Evolutionary conservation across 2,329 filamentous ascomycete species (phyloP), one percentile per base, ranked within the genome.

Genomic region (Mollisiaceae sp.): DNA sequence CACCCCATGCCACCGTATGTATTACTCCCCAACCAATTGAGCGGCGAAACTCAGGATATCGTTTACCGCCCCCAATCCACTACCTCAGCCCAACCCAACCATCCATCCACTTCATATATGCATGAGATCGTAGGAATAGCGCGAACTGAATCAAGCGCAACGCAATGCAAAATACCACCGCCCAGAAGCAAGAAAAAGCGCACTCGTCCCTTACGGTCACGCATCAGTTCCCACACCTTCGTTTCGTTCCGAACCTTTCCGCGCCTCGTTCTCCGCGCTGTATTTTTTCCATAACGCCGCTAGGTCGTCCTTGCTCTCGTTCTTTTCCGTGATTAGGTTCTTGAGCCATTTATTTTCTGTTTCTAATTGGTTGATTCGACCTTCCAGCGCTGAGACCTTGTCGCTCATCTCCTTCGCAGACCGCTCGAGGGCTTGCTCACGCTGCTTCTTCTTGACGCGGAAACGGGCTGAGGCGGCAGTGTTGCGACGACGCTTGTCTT

Each of bases 381-480:
- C 84, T 79, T 96, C 91, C 8, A 97, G 84, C 20, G 83, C 82
- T 20, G 86, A 82, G 60, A 94, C 91, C 80, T 93, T 93, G 55
- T 95, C 91, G 35, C 87, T 87, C 80, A 94, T 91, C 71, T 96
- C 93, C 78, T 93, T 93, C 73, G 92, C 89, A 3, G 88, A 90
- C 74, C 88, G 88, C 78, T 94, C 92, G 60, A 96, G 87, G 9
- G 91, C 90, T 78, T 94, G 91, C 82, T 97, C 93, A 59, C 93
- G 90, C 80, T 95, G 92, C 87, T 97, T 97, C 89, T 97, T 97
- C 88, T 97, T 97, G 77, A 95, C 88, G 66, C 93, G 90, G 85
- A 97, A 97, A 59, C 93, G 90, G 20, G 93, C 93, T 70, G 90
- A 93, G 63, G 93, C 93, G 38, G 93, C 93, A 1, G 93, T 96